Percentiles rank a stretch among this genome's conserved stretches.
Evolutionary conservation across 139 green algal species (phyloP).

Genomic region (Closterium sp.): DNA sequence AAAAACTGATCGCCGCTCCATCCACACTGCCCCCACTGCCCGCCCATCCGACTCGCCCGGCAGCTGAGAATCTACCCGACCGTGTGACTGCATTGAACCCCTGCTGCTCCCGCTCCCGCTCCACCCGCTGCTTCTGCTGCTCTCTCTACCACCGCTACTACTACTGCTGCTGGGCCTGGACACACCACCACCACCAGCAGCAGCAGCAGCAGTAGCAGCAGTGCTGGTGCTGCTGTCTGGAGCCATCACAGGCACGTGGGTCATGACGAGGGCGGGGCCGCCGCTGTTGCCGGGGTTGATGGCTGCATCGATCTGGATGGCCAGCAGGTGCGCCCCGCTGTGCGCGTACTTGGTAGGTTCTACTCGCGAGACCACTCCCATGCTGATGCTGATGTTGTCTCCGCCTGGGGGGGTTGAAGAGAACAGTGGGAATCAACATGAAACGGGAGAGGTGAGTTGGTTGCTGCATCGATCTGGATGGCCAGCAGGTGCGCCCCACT

Average conservation of each 20-base stretch:
- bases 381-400: conserved; percentile 80
- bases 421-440: neutral
- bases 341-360: conserved; percentile 70
- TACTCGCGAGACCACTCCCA: conserved; percentile 74
- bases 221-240: too few species aligned
- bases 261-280: conserved; percentile 76
- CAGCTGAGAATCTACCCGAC: neutral
- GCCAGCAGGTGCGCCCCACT: conserved; percentile 82
- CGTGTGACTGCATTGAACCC: neutral
- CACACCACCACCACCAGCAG: too few species aligned
- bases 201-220: too few species aligned
- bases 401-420: conserved; percentile 61
- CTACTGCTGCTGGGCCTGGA: neutral
- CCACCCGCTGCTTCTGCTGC: neutral
- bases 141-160: neutral
- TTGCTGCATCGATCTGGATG: conserved; percentile 65
- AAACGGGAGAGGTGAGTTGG: conserved; percentile 81
- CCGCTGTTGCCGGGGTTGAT: conserved; percentile 78
- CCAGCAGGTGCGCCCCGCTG: conserved; percentile 82
- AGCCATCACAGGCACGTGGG: neutral
- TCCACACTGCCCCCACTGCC: neutral
- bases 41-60: too few species aligned
- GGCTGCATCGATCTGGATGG: conserved; percentile 65
- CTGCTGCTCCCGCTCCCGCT: neutral
- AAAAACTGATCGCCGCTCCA: neutral